A percentile compares a stretch with the other conserved stretches of the same genome.
Conservation (phyloP, 495 filamentous ascomycete species). For the Chaetomium cochliodes region DNA sequence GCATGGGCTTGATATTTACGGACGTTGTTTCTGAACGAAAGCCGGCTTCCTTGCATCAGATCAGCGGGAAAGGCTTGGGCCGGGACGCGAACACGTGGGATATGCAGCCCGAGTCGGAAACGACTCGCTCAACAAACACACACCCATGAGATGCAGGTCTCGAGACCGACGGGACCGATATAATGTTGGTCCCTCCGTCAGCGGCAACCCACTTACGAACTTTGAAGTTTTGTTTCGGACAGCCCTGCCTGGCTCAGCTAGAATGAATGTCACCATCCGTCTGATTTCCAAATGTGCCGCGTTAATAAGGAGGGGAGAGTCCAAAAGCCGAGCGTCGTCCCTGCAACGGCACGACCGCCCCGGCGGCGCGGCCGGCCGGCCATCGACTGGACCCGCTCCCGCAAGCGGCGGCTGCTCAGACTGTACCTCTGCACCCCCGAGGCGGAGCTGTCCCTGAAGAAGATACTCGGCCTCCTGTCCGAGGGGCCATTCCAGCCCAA, state of each 20-base stretch:
- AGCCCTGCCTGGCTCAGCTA: not conserved
- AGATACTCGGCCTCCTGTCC: slow-evolving; percentile 22
- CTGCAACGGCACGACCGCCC: not conserved
- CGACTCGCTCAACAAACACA: slow-evolving; percentile 4
- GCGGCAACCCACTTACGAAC: not conserved
- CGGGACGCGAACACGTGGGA: not conserved
- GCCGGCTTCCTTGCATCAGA: not conserved
- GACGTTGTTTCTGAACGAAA: not conserved
- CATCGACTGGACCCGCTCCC: slow-evolving; percentile 25
- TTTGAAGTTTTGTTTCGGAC: not conserved
- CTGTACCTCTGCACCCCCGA: slow-evolving; percentile 27
- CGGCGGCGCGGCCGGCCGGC: slow-evolving; percentile 21
- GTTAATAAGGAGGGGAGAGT: slow-evolving; percentile 17
- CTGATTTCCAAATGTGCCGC: slow-evolving; percentile 1
- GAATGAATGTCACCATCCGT: slow-evolving; percentile 3
- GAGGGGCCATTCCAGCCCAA: slow-evolving; percentile 25
- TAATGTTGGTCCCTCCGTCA: slow-evolving; percentile 3
- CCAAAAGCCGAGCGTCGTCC: slow-evolving; percentile 12
- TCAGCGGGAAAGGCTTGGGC: slow-evolving; percentile 4
- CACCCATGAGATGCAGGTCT: not conserved
- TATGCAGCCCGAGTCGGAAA: not conserved
- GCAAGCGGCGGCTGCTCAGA: slow-evolving; percentile 22
- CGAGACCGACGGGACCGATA: slow-evolving; percentile 13
- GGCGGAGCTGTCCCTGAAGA: slow-evolving; percentile 23
- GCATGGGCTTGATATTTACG: not conserved